A percentile compares a stretch with the other conserved stretches of the same genome.
Evolutionary conservation across 2,329 filamentous ascomycete genomes (phyloP).

Genomic region (Juglanconis juglandina): DNA sequence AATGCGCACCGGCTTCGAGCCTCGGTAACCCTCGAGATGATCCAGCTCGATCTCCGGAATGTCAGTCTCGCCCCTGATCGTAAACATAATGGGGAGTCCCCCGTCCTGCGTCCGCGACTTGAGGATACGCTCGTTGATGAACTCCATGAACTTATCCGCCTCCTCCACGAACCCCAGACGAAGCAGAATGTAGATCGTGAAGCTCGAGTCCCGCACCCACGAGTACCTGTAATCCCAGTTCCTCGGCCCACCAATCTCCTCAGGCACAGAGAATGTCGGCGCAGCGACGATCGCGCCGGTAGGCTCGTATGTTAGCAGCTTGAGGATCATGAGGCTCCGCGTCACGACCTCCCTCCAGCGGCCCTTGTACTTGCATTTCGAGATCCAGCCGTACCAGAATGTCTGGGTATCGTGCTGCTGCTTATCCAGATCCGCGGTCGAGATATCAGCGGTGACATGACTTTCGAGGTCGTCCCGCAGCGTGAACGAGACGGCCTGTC

Average conservation of each 20-base stretch:
- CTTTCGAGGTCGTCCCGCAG: constrained; percentile 59
- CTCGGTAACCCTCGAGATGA: constrained; percentile 70
- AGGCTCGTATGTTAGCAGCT: constrained; percentile 74
- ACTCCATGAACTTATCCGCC: constrained; percentile 74
- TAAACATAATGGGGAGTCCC: constrained; percentile 77
- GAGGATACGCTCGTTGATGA: constrained; percentile 69
- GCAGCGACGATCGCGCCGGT: constrained; percentile 75
- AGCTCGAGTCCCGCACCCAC: constrained; percentile 75
- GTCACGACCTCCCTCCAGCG: constrained; percentile 67
- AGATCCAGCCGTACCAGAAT: constrained; percentile 73
- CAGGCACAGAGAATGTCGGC: constrained; percentile 73
- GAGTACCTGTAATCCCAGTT: constrained; percentile 75
- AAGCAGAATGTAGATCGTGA: constrained; percentile 74
- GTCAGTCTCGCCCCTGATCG: constrained; percentile 70
- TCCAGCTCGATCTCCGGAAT: constrained; percentile 67
- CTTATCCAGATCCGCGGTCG: constrained; percentile 53
- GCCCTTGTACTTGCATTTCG: constrained; percentile 66
- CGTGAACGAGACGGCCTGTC: constrained; percentile 67
- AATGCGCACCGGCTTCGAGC: constrained; percentile 69
- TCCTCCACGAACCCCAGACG: constrained; percentile 73
- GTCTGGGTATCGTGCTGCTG: constrained; percentile 67
- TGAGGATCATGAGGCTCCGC: constrained; percentile 69
- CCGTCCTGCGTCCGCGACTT: constrained; percentile 58
- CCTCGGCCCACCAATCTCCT: constrained; percentile 64
- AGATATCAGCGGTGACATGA: constrained; percentile 57